Base-by-base conservation (phyloP, 108 stramenopile genomes). In the Phaeodactylum tricornutum region DNA sequence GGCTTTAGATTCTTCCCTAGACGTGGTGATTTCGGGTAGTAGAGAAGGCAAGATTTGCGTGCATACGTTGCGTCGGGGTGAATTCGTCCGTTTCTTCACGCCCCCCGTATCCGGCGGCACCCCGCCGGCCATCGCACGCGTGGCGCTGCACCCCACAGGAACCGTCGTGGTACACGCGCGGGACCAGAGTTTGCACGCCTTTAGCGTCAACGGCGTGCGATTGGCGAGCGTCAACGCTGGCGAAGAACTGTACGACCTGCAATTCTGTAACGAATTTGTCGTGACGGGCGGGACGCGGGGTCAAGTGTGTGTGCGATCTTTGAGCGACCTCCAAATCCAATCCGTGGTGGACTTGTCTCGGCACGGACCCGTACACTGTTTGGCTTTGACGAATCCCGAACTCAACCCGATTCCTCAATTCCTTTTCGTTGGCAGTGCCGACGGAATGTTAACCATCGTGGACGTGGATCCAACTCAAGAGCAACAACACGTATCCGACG, bases 281-380 rank as follows among this genome's bases (percentile, higher is more conserved):
- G 77, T 89, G 8, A 89, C 82, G 27, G 87, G 87, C 20, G 87
- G 87, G 15, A 78, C 77, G 9, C 57, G 38, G 20, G 70, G 80
- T 20, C 67, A 76, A 19, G 73, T 81, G 29, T 67, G 57, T 48
- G 70, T 89, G 22, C 57, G 87, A 46, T 57, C 52, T 20, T 50
- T 81, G 20, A 42, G 54, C 16, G 71, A 79, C 37, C 61, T 89
- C 6, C 53, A 39, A 25, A 44, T 81, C 17, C 45, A 57, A n/a
- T 77, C 77, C 26, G 63, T 69, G 15, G 43, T 89, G 43, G 78
- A 89, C 61, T 55, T 89, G 38, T 67, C 55, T 43, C 61, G 64
- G 23, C 74, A 89, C 53, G 87, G 87, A 12, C 67, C 77, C 29
- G 69, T 89, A 22, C 75, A 72, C 11, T 72, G 71, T 45, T 52